These are phyloP conservation scores for Penicillium simplicissimum DNA, from an alignment of 495 filamentous ascomycete genomes.

Conservation along the genomic window DNA sequence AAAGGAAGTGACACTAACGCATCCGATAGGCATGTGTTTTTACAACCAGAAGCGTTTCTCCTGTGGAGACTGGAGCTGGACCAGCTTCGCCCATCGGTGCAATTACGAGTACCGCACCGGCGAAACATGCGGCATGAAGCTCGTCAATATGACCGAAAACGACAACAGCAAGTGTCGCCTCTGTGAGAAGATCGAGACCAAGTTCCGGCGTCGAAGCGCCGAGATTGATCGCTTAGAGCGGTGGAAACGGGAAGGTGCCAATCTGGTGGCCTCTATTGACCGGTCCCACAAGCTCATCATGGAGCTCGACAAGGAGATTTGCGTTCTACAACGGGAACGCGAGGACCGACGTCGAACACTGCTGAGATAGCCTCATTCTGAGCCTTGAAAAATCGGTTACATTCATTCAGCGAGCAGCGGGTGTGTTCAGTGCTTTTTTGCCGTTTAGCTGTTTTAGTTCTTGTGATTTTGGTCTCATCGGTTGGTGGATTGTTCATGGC, in stretches of 20 bases:
- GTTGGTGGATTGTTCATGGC: slow-evolving; percentile 23
- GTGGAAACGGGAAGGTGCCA: slow-evolving; percentile 72
- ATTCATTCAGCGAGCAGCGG: slow-evolving; percentile 19
- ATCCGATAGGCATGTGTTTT: slow-evolving; percentile 55
- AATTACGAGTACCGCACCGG: slow-evolving; percentile 94
- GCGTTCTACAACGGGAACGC: slow-evolving; percentile 46
- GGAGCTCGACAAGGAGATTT: slow-evolving; percentile 64
- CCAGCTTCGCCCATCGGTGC: slow-evolving; percentile 91
- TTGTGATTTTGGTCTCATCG: slow-evolving; percentile 24
- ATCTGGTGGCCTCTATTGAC: slow-evolving; percentile 78
- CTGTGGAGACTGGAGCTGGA: slow-evolving; percentile 96
- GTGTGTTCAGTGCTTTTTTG: slow-evolving; percentile 24
- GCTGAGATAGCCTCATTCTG: slow-evolving; percentile 24
- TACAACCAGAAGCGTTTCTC: slow-evolving; percentile 57
- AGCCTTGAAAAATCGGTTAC: slow-evolving; percentile 14
- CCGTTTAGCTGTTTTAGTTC: slow-evolving; percentile 19
- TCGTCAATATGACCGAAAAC: slow-evolving; percentile 71
- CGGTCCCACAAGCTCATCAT: slow-evolving; percentile 64
- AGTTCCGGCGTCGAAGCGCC: slow-evolving; percentile 70
- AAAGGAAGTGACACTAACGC: slow-evolving; percentile 33
- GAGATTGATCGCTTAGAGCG: slow-evolving; percentile 77
- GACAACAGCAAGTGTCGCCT: slow-evolving; percentile 66
- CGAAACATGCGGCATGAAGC: slow-evolving; percentile 96
- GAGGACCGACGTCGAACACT: slow-evolving; percentile 40
- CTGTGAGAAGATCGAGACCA: slow-evolving; percentile 91